Conservation (phyloP, 2,329 filamentous ascomycete species). For the Diaporthe sp. region DNA sequence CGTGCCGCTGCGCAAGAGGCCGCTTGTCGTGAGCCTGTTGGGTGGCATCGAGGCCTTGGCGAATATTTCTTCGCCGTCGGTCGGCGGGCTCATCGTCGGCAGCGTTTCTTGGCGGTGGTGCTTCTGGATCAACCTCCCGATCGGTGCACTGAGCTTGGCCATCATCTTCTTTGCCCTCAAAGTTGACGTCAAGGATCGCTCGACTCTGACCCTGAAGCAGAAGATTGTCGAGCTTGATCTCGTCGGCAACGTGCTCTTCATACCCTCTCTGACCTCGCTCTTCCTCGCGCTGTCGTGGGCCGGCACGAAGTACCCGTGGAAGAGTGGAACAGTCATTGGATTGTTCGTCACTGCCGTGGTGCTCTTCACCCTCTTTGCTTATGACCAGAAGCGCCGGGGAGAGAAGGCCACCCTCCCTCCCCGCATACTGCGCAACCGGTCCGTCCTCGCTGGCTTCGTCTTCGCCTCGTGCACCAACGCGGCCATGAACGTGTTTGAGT, state of each 20-base stretch:
- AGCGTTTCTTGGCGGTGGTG: slow-evolving; percentile 39
- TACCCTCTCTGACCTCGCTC: slow-evolving; percentile 45
- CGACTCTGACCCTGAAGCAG: slow-evolving; percentile 40
- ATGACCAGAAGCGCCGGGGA: slow-evolving; percentile 53
- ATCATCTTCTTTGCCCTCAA: slow-evolving; percentile 32
- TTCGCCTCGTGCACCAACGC: slow-evolving; percentile 49
- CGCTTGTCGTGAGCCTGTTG: slow-evolving; percentile 2
- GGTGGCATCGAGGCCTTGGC: slow-evolving; percentile 26
- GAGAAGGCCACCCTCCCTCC: slow-evolving; percentile 48
- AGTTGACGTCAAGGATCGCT: slow-evolving; percentile 24
- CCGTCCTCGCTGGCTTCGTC: slow-evolving; percentile 50
- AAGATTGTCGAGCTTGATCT: slow-evolving; percentile 57
- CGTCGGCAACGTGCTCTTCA: slow-evolving; percentile 47
- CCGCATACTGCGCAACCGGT: slow-evolving; percentile 46
- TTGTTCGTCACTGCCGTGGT: slow-evolving; percentile 46
- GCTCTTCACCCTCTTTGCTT: slow-evolving; percentile 47
- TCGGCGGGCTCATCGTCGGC: slow-evolving; percentile 38
- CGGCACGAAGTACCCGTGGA: slow-evolving; percentile 54
- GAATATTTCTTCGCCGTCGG: slow-evolving; percentile 34
- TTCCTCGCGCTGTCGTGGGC: slow-evolving; percentile 58
- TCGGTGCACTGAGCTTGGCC: slow-evolving; percentile 25
- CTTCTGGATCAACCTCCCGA: slow-evolving; percentile 41
- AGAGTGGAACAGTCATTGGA: slow-evolving; percentile 49
- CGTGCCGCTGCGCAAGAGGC: slow-evolving; percentile 38
- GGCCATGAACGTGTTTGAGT: slow-evolving; percentile 42